phyloP scores from a whole-genome alignment of 768 basidiomycete genomes.

The Neoboletus brunneissimus region DNA sequence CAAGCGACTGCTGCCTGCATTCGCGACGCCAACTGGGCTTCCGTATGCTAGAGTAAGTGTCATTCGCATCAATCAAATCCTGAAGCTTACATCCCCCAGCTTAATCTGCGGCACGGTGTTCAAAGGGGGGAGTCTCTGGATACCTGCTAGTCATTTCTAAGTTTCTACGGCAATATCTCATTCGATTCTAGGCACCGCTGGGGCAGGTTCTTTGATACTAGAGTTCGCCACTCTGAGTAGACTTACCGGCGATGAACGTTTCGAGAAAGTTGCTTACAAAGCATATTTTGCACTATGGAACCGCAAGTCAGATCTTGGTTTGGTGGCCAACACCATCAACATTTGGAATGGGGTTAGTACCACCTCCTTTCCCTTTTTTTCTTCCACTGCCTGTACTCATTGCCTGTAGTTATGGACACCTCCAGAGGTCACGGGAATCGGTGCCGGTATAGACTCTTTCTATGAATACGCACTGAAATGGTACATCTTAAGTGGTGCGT shows the following conservation, averaged over 20 bases:
- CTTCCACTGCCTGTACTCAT: conserved; percentile 4
- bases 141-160: conserved; percentile 61
- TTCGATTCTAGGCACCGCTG: conserved; percentile 68
- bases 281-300: conserved; percentile 97
- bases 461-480: conserved; percentile 94
- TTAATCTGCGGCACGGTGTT: conserved; percentile 82
- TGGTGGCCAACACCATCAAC: conserved; percentile 90
- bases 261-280: conserved; percentile 84
- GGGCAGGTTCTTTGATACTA: conserved; percentile 87
- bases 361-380: neutral
- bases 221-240: conserved; percentile 94
- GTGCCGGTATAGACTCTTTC: conserved; percentile 95
- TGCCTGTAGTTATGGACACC: conserved; percentile 57
- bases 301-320: conserved; percentile 74
- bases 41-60: conserved; percentile 79
- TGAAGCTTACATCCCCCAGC: conserved; percentile 38
- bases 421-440: conserved; percentile 78
- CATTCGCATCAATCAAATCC: neutral
- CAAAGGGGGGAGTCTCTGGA: conserved; percentile 72
- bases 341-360: conserved; percentile 70
- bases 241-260: conserved; percentile 84
- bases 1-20: conserved; percentile 82
- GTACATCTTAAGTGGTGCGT: conserved; percentile 79
- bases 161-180: conserved; percentile 2
- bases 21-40: conserved; percentile 85